Conservation (phyloP, 306 rosid species). For the Biancaea sappan region DNA sequence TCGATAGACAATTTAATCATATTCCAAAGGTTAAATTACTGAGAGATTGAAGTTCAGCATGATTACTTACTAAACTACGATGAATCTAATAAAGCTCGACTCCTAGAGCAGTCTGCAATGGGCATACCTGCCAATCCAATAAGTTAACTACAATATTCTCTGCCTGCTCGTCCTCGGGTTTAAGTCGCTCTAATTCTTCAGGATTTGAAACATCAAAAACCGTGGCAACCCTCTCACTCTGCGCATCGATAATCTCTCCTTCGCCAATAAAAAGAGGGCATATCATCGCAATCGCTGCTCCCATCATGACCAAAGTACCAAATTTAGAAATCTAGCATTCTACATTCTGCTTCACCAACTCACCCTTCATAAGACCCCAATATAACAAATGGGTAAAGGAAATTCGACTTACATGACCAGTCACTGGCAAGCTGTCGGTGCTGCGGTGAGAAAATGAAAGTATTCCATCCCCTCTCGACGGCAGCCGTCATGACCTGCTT, state of each 20-base stretch:
- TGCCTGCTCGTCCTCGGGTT: slow-evolving; percentile 49
- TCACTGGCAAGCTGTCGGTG: slow-evolving; percentile 62
- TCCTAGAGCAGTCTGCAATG: slow-evolving; percentile 11
- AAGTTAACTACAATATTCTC: slow-evolving; percentile 75
- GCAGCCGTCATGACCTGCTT: slow-evolving; percentile 81
- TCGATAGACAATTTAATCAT: slow-evolving; percentile 4
- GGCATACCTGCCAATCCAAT: slow-evolving; percentile 91
- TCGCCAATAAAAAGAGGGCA: slow-evolving; percentile 65
- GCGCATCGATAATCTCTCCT: slow-evolving; percentile 60
- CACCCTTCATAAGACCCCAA: slow-evolving; percentile 1
- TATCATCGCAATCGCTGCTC: slow-evolving; percentile 68
- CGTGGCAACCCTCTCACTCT: slow-evolving; percentile 62
- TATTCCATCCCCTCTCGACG: slow-evolving; percentile 91
- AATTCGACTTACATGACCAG: slow-evolving; percentile 74
- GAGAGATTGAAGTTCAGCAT: not conserved
- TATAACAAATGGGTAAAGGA: slow-evolving; percentile 19
- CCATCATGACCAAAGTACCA: slow-evolving; percentile 36
- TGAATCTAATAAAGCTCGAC: not conserved
- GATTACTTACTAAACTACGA: not conserved
- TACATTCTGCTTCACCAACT: slow-evolving; percentile 4
- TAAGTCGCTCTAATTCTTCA: slow-evolving; percentile 63
- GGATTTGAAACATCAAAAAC: slow-evolving; percentile 62
- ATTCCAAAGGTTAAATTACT: too few relatives aligned
- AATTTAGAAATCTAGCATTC: slow-evolving; percentile 20
- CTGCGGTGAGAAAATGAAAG: slow-evolving; percentile 63